Base-by-base conservation (phyloP, 192 early-diverging fungal species). In the Podila clonocystis region DNA sequence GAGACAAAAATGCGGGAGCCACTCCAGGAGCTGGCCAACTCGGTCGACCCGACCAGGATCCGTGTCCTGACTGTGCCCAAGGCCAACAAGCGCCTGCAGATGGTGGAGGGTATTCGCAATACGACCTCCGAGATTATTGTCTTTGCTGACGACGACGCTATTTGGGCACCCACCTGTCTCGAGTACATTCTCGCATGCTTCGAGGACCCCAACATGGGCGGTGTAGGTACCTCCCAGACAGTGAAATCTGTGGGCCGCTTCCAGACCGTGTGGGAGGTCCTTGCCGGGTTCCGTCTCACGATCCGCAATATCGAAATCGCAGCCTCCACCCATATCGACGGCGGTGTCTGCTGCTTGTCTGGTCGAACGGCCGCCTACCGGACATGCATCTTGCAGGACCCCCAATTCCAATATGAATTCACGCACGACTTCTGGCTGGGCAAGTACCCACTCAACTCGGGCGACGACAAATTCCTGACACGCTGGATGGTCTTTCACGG, bases 381-480 rank as follows among this genome's bases (percentile, higher is more conserved):
- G 22, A 91, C 91, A 3, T 72, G 85, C 41, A 93, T 93, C 61
- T 80, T 93, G 11, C 88, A 90, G 58, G 91, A 92, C 71, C 92
- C 91, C 5, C 87, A 87, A 30, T 93, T 93, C 75, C 92, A 93
- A 61, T 89, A 90, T 72, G 73, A 82, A 20, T 93, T 93, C 66
- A 91, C 90, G 5, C 88, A 93, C 67, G 92, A 93, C 71, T 88
- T 89, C 50, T 93, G 92, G 92, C 67, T 83, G n/a, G 87, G 88
- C 12, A 92, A 90, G 71, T 93, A 91, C 66, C 92, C 91, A 8
- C 88, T 92, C 58, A 91, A 93, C 67, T 90, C 88, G 0, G 92
- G 92, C 28, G 92, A 93, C 71, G 92, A 93, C 76, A 93, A 93
- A 65, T 93, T 92, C 67, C 74, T 93, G 72, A 93, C 92, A 4